Conservation (phyloP, 257 asterid species). For the Salvia hispanica region DNA sequence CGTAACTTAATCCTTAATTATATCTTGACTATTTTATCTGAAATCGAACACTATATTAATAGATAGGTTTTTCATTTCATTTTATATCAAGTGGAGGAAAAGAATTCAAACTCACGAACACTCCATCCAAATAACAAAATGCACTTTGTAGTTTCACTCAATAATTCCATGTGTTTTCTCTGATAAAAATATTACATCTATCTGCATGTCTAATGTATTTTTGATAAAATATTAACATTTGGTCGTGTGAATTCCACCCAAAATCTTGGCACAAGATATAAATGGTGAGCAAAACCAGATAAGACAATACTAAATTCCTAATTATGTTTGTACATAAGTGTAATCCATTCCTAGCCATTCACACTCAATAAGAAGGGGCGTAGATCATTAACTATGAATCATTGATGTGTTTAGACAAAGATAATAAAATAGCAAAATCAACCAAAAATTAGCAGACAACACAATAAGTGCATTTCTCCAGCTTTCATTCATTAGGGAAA, state of each 20-base stretch:
- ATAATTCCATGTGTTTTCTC: conserved; percentile 32
- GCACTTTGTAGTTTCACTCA: conserved; percentile 3
- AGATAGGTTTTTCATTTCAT: background rate
- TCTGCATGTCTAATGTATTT: background rate
- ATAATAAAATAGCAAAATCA: conserved; percentile 1
- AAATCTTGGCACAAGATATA: conserved; percentile 31
- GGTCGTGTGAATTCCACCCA: conserved; percentile 11
- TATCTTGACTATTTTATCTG: no score
- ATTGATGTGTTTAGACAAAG: background rate
- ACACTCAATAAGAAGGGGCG: no score
- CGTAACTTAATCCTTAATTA: no score
- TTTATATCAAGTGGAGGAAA: background rate
- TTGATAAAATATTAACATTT: background rate
- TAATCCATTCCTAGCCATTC: no score
- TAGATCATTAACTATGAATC: background rate
- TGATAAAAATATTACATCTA: background rate
- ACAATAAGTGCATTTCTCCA: conserved; percentile 21
- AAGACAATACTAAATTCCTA: background rate
- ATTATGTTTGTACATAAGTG: no score
- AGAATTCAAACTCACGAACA: background rate
- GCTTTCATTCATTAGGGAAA: conserved; percentile 23
- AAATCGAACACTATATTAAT: no score
- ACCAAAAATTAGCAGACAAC: conserved; percentile 31
- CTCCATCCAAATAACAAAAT: conserved; percentile 8
- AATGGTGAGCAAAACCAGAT: conserved; percentile 19